Evolutionary conservation across 805 yeast genomes (phyloP), one percentile per base, ranked within the genome.

Genomic region (Lipomyces japonicus): DNA sequence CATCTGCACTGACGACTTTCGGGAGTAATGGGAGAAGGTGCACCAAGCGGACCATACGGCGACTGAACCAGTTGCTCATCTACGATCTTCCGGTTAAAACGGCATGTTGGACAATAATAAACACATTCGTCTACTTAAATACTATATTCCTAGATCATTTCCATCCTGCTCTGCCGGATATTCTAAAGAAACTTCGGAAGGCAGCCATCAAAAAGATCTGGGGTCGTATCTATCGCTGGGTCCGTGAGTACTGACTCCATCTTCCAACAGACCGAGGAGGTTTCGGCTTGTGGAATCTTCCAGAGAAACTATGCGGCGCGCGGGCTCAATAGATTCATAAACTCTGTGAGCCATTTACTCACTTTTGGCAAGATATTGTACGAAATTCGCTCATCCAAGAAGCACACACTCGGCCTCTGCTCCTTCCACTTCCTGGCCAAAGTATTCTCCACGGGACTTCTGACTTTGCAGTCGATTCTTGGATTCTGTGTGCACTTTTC

Each of bases 131-230:
- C 9, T 42, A 34, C 24, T 42, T 39, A 4, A 26, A 30, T 10
- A 23, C 25, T 10, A 10, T 32, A 4, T 42, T 34, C 25, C 32
- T 32, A 19, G 40, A 42, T 22, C 39, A 35, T 19, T 41, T 30
- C 22, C 44, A 41, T 24, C 37, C 44, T 6, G 44, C 44, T 14
- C 44, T 37, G n/a, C 37, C 3, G 14, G 21, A 6, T 4, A n/a
- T 42, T 3, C 18, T 42, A 4, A n/a, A 42, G 14, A 22, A 35
- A 16, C 4, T 42, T n/a, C 14, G 4, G 31, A 10, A 21, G 25
- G 31, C 9, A 7, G 46, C 46, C 7, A 16, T 32, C 7, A 18
- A 4, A 3, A 35, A 32, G 21, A 19, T 42, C 40, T 34, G 46
- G 46, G 40, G 39, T 22, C 38, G 23, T 9, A 10, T 18, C n/a